A percentile compares a stretch with the other conserved stretches of the same genome.
Evolutionary conservation across 2,329 filamentous ascomycete species (phyloP).

Genomic region (Neopestalotiopsis sp.): DNA sequence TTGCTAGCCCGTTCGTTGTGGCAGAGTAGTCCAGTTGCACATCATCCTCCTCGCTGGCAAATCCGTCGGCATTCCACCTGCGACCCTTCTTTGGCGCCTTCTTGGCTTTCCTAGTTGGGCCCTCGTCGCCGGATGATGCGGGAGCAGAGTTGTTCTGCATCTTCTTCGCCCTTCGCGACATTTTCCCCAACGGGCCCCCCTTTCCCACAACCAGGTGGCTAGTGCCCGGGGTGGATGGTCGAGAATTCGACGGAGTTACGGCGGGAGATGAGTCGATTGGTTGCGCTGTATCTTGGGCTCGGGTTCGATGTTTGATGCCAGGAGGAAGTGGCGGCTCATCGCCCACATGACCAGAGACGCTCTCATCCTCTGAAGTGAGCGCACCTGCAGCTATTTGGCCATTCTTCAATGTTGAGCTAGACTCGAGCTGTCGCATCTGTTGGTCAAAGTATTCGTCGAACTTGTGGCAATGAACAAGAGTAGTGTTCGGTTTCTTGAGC

Average conservation of each 20-base stretch:
- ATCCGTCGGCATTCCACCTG: constrained; percentile 90
- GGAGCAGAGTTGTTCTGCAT: constrained; percentile 66
- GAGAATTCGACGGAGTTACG: constrained; percentile 75
- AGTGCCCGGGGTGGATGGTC: constrained; percentile 75
- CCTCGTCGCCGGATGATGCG: constrained; percentile 85
- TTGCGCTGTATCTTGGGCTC: constrained; percentile 39
- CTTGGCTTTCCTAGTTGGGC: constrained; percentile 63
- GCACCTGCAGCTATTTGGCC: constrained; percentile 33
- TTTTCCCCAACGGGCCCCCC: constrained; percentile 74
- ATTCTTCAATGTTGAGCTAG: constrained; percentile 44
- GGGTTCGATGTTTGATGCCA: constrained; percentile 47
- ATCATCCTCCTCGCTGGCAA: constrained; percentile 82
- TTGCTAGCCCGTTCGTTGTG: constrained; percentile 51
- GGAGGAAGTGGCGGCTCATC: constrained; percentile 47
- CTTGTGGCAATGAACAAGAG: constrained; percentile 75
- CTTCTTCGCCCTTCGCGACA: constrained; percentile 80
- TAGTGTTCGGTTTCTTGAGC: constrained; percentile 80
- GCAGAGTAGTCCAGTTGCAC: constrained; percentile 90
- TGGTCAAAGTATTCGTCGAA: constrained; percentile 97
- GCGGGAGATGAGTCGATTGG: constrained; percentile 71
- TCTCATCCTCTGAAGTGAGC: constrained; percentile 39
- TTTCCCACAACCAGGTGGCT: constrained; percentile 76
- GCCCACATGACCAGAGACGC: constrained; percentile 40
- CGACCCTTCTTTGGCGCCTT: constrained; percentile 80
- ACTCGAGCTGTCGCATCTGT: constrained; percentile 82